Evolutionary conservation across 2,329 filamentous ascomycete genomes (phyloP), one percentile per base, ranked within the genome.

Genomic region (Colletotrichum costaricense): DNA sequence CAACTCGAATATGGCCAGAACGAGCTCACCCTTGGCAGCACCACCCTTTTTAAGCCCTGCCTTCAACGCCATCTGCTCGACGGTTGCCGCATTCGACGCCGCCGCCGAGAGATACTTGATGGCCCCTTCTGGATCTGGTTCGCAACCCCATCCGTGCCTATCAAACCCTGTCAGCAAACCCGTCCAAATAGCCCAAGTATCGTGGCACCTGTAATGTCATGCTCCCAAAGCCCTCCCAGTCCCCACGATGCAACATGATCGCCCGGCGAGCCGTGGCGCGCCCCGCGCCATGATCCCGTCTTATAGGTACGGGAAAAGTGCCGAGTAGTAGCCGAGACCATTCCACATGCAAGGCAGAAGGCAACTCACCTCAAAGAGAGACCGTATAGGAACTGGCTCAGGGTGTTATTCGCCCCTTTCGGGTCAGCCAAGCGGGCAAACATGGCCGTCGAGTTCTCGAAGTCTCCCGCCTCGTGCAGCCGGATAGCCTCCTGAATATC

Each of bases 401-500:
- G 88, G 54, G 97, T 94, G 83, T 98, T 98, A 81, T 98, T 98
- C 63, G 93, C 91, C 28, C 94, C 95, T 67, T 91, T 88, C 0
- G 94, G 94, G 81, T 98, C 93, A 66, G 97, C 97, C 77, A 99
- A 87, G 73, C 88, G 87, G 33, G 91, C 93, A 84, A 99, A 99
- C 83, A 98, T 90, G 65, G 87, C 86, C n/a, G 97, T 98, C 66
- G 95, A 97, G 78, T 88, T 85, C 78, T 91, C 90, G 69, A 98
- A 88, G 74, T 97, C 89, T 70, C 96, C 96, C 59, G 87, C 88
- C 83, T 99, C 97, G 81, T 99, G 97, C 76, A 98, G 87, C 74
- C 93, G 90, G 80, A 99, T 99, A n/a, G 97, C 97, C 84, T 97
- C 93, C 83, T 98, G 96, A 72, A 99, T 98, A 82, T 94, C 92